These are phyloP conservation scores for Rhizophagus clarus DNA, from an alignment of 192 early-diverging fungal species.

Conservation along the genomic window DNA sequence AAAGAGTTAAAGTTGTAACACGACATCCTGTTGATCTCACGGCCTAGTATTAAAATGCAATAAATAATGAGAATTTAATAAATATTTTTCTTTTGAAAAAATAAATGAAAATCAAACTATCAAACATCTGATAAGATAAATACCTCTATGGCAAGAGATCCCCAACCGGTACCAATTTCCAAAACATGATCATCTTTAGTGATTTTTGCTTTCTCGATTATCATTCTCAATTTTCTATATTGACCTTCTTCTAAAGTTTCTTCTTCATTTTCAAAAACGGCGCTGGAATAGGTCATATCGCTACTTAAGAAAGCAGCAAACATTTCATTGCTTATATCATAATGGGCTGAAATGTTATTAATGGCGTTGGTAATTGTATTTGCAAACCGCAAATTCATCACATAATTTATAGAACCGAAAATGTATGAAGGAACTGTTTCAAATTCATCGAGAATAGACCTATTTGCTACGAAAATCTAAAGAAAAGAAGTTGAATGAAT, in stretches of 20 bases:
- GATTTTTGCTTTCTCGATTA: constrained; percentile 60
- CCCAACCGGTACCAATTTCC: constrained; percentile 79
- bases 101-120: not conserved
- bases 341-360: constrained; percentile 70
- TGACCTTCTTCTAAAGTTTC: constrained; percentile 69
- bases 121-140: too few species aligned
- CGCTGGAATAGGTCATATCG: constrained; percentile 75
- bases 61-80: too few species aligned
- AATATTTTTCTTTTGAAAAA: not conserved
- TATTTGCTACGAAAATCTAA: constrained; percentile 59
- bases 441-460: constrained; percentile 51
- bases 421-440: constrained; percentile 50
- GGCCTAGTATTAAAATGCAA: constrained; percentile 30
- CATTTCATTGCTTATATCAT: constrained; percentile 78
- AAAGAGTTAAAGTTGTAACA: constrained; percentile 67
- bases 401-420: constrained; percentile 54
- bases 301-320: constrained; percentile 68
- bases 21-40: constrained; percentile 58
- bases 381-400: constrained; percentile 58
- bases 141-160: constrained; percentile 64
- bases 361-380: constrained; percentile 65
- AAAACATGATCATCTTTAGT: constrained; percentile 59
- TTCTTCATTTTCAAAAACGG: constrained; percentile 56
- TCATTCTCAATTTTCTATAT: constrained; percentile 60
- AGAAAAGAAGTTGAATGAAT: constrained; percentile 1